phyloP scores from a whole-genome alignment of 805 yeast genomes.

The Saturnispora sanitii region DNA sequence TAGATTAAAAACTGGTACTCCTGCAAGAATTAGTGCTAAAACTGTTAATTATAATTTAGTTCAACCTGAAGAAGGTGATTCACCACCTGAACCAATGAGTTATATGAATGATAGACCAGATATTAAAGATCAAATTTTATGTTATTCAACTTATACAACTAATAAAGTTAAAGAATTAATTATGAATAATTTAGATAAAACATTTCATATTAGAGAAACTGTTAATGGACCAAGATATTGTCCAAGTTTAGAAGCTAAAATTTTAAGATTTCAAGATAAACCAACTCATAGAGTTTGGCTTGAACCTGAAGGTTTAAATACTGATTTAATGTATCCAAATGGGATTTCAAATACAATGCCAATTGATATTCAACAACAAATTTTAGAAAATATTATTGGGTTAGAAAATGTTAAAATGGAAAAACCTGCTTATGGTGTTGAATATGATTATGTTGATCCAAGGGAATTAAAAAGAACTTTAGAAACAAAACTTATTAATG shows the following conservation, averaged over 20 bases:
- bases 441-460: conserved; percentile 94
- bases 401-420: conserved; percentile 78
- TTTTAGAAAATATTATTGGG: conserved; percentile 76
- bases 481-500: conserved; percentile 72
- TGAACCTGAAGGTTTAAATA: conserved; percentile 90
- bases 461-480: conserved; percentile 68
- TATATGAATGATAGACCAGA: conserved; percentile 62
- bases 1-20: conserved; percentile 93
- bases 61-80: conserved; percentile 67
- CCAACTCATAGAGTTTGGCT: conserved; percentile 79
- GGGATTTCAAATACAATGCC: conserved; percentile 98
- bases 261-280: conserved; percentile 71
- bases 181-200: conserved; percentile 59
- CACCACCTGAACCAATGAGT: conserved; percentile 85
- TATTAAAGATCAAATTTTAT: conserved; percentile 50
- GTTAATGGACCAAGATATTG: conserved; percentile 96
- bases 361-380: conserved; percentile 70
- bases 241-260: conserved; percentile 89
- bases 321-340: conserved; percentile 87
- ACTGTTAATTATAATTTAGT: conserved; percentile 62
- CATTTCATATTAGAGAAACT: conserved; percentile 86
- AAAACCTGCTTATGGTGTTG: conserved; percentile 99
- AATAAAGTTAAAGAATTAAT: conserved; percentile 62
- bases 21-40: conserved; percentile 70
- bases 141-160: conserved; percentile 76